Conservation (phyloP, 2,329 filamentous ascomycete genomes). For the Teratosphaeria gauchensis region DNA sequence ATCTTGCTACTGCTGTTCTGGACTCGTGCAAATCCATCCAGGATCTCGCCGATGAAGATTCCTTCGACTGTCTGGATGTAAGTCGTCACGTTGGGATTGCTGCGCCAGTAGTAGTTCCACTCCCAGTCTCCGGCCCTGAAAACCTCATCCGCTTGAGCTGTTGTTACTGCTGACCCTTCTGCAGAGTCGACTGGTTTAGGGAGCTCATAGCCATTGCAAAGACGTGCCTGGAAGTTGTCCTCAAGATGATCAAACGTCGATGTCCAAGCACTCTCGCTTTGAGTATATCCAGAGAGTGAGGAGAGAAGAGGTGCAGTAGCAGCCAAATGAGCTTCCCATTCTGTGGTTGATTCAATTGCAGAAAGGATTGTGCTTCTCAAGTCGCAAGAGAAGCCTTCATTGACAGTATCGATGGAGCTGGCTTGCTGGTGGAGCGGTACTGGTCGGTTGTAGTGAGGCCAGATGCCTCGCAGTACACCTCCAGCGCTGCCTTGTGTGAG, state of each 20-base stretch:
- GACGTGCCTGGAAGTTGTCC: not conserved
- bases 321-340: not conserved
- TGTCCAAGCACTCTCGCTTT: not conserved
- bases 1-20: not conserved
- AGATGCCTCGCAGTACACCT: not conserved
- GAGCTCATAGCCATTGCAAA: not conserved
- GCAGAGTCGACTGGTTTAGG: not conserved
- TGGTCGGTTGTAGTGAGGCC: not conserved
- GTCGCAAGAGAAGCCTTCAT: not conserved
- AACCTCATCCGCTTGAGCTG: not conserved
- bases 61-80: conserved; percentile 1
- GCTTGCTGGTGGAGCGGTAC: not conserved
- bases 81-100: not conserved
- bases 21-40: not conserved
- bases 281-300: not conserved
- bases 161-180: not conserved
- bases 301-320: not conserved
- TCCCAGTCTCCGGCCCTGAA: not conserved
- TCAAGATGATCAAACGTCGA: not conserved
- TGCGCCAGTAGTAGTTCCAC: conserved; percentile 1
- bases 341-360: not conserved
- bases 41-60: not conserved
- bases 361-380: not conserved
- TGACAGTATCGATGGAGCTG: not conserved
- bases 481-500: not conserved